A percentile compares a stretch with the other conserved stretches of the same genome.
Evolutionary conservation across 495 filamentous ascomycete genomes (phyloP).

Genomic region (Penicillium waksmanii): DNA sequence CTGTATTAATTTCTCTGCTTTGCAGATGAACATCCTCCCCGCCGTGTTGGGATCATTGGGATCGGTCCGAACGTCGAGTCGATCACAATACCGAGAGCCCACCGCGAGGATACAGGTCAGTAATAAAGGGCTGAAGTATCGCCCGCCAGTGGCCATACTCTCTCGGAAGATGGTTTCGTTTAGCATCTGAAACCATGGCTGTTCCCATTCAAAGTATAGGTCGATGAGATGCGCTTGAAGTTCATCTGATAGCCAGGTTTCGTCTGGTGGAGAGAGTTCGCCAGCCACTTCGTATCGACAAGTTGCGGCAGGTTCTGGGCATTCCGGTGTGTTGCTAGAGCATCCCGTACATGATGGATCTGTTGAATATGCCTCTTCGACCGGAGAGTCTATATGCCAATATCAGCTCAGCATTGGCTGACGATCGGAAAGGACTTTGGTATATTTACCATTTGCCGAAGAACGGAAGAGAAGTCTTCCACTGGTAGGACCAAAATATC

Average conservation of each 20-base stretch:
- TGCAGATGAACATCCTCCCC: constrained; percentile 74
- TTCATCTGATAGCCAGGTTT: constrained; percentile 20
- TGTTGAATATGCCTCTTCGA: constrained; percentile 11
- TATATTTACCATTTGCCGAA: constrained; percentile 16
- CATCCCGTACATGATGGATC: constrained; percentile 13
- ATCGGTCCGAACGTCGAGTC: constrained; percentile 63
- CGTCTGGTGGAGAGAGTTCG: not conserved
- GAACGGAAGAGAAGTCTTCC: constrained; percentile 30
- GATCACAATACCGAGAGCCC: constrained; percentile 73
- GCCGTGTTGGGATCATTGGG: constrained; percentile 64
- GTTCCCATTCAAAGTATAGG: constrained; percentile 82
- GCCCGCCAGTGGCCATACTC: constrained; percentile 59
- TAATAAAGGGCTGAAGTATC: constrained; percentile 72
- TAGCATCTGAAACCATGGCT: constrained; percentile 73
- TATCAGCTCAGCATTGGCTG: constrained; percentile 11
- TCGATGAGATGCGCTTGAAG: constrained; percentile 30
- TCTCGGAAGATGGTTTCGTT: constrained; percentile 72
- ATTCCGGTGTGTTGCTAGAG: constrained; percentile 1
- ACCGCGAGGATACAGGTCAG: constrained; percentile 76
- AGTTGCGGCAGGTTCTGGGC: not conserved
- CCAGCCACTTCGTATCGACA: not conserved
- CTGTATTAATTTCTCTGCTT: constrained; percentile 60
- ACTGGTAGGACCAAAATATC: constrained; percentile 37
- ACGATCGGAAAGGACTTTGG: not conserved
- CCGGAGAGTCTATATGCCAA: constrained; percentile 14